phyloP scores from a whole-genome alignment of 805 yeast species.

The Candida ficus region DNA sequence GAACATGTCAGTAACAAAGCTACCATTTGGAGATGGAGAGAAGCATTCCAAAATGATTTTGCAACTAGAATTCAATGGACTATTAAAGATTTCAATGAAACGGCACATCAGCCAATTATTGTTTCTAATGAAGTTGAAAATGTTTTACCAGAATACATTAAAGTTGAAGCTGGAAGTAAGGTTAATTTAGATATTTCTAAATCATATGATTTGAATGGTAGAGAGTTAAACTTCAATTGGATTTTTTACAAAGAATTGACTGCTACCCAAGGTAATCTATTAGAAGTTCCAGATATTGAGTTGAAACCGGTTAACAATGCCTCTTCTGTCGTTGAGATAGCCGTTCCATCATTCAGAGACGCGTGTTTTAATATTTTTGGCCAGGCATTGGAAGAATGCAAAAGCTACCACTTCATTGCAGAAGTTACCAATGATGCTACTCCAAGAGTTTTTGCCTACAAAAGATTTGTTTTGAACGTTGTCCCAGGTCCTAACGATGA shows the following conservation, averaged over 20 bases:
- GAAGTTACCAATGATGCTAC: conserved; percentile 12
- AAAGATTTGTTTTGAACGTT: conserved; percentile 3
- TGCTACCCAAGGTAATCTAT: conserved; percentile 19
- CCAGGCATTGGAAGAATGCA: conserved; percentile 13
- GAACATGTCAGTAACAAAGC: conserved; percentile 23
- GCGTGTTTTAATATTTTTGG: conserved; percentile 11
- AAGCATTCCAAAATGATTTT: conserved; percentile 27
- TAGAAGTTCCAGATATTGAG: conserved; percentile 17
- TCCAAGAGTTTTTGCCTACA: not conserved
- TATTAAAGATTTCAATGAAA: conserved; percentile 21
- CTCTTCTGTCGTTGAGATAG: conserved; percentile 11
- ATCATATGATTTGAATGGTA: conserved; percentile 23
- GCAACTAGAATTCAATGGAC: conserved; percentile 31
- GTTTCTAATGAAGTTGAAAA: conserved; percentile 20
- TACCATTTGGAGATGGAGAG: conserved; percentile 32
- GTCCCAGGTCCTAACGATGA: not conserved
- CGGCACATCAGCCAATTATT: conserved; percentile 24
- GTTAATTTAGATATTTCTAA: conserved; percentile 22
- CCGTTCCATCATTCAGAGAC: conserved; percentile 9
- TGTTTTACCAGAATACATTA: conserved; percentile 17
- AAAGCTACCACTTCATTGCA: conserved; percentile 21
- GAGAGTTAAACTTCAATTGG: conserved; percentile 21
- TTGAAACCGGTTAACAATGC: conserved; percentile 9
- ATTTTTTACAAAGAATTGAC: conserved; percentile 24
- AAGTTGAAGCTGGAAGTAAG: conserved; percentile 12